Evolutionary conservation across 257 asterid genomes (phyloP), one percentile per base, ranked within the genome.

Genomic region (Striga asiatica): DNA sequence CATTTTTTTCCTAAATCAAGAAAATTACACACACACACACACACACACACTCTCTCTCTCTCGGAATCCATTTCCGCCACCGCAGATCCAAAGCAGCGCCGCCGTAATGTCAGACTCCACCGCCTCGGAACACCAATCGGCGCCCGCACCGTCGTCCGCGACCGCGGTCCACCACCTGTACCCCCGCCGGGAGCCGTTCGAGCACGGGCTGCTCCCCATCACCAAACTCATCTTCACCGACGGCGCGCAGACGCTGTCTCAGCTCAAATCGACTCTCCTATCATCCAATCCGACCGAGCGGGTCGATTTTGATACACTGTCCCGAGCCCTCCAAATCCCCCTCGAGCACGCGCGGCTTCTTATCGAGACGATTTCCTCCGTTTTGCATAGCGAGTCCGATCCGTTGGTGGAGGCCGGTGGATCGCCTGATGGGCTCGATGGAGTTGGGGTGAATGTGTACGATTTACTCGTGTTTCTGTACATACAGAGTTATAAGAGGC

Each of bases 131-230:
- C 66, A 58, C 25, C 71, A 58, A 29, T 17, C 48, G 56, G 78
- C 63, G 24, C 60, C 63, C 1, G 21, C 22, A 11, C 18, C 48
- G 12, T 16, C 74, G 35, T 10, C 71, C 66, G n/a, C 13, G 10
- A 56, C 51, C 18, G 20, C 71, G 10, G 8, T 71, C 54, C 49
- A 34, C 55, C 77, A 67, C 60, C 72, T 89, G 59, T 87, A 71
- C 70, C 93, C 94, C 4, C 85, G 94, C 38, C 80, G 95, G n/a
- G 97, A 89, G 74, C 84, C 89, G 14, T 89, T 89, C 75, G 97
- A 89, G 54, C 89, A 79, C 67, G 87, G 96, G 56, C 85, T 85
- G 43, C 77, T 85, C 59, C 96, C 94, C 6, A 78, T 89, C 71
- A 79, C 84, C 39, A 85, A 81, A 60, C 81, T 85, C 53, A 81